Evolutionary conservation across 2,329 filamentous ascomycete species (phyloP), one percentile per base, ranked within the genome.

Genomic region (Gnomoniopsis sp.): DNA sequence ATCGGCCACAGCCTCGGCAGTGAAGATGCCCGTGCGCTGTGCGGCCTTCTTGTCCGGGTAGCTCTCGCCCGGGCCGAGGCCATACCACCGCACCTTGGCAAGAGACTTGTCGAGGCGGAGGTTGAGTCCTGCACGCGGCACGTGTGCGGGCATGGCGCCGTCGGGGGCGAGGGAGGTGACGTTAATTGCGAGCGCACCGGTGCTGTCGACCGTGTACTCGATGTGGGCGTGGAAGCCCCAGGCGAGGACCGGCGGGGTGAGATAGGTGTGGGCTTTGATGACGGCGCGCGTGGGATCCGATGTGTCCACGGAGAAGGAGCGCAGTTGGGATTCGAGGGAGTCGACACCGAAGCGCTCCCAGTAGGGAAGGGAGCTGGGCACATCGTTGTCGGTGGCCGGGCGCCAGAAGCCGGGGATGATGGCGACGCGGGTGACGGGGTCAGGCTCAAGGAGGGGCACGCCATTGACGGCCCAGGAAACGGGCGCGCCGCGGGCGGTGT

Each of bases 341-440:
- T 83, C 71, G 8, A 84, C 72, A 0, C 80, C 79, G 53, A 78
- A 79, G 19, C 77, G 74, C 48, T 77, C 72, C 86, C 86, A 89
- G 63, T 87, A 83, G 6, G 77, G 78, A 3, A 81, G 75, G 12
- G 83, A 80, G 17, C 71, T 66, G 0, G 81, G 77, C 0, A 75
- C 72, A 65, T 89, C 87, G 65, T 89, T 89, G 69, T 89, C 84
- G 0, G 86, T 89, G 15, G 80, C 79, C 0, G 86, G 82, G 4
- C 86, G 83, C 79, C 85, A 88, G 71, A 89, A 83, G 6, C 76
- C 74, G 1, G 82, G 76, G 10, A 70, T 65, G 17, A 79, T 68
- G 22, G 74, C 77, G 3, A 71, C 69, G 8, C 69, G 64, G 3
- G 71, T 72, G 38, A 62, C 67, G 0, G 77, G 71, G 50, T 75